Conservation (phyloP, 179 eudicot genomes). For the Silene noctiflora region DNA sequence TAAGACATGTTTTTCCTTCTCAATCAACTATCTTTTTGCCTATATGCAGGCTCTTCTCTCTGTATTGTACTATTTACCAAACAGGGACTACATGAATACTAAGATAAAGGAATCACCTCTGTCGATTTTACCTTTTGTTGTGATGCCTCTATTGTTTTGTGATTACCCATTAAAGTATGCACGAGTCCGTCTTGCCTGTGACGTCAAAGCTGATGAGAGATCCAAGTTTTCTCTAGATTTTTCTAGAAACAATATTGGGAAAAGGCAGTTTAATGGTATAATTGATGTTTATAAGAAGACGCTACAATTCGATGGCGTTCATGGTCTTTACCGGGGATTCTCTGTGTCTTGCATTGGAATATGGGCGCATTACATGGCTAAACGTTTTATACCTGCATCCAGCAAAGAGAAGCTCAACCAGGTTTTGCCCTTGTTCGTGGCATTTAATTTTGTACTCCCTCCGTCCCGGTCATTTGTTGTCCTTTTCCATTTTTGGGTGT, state of each 20-base stretch:
- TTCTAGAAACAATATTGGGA: neutral
- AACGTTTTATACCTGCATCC: too few species aligned
- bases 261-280: slow-evolving; percentile 16
- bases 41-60: neutral
- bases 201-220: slow-evolving; percentile 15
- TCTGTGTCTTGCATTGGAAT: neutral
- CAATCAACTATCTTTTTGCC: too few species aligned
- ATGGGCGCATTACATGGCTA: neutral
- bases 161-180: slow-evolving; percentile 14
- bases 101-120: neutral
- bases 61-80: neutral
- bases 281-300: slow-evolving; percentile 22
- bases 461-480: too few species aligned
- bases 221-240: slow-evolving; percentile 13
- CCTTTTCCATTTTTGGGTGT: too few species aligned
- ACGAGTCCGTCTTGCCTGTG: slow-evolving; percentile 21
- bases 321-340: slow-evolving; percentile 25
- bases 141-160: neutral
- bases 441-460: too few species aligned
- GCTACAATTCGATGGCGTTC: slow-evolving; percentile 20
- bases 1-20: too few species aligned
- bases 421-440: neutral
- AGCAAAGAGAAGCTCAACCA: neutral
- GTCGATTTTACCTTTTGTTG: neutral
- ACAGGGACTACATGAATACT: neutral